Conservation (phyloP, 192 early-diverging fungal genomes). For the Gonapodya sp. region DNA sequence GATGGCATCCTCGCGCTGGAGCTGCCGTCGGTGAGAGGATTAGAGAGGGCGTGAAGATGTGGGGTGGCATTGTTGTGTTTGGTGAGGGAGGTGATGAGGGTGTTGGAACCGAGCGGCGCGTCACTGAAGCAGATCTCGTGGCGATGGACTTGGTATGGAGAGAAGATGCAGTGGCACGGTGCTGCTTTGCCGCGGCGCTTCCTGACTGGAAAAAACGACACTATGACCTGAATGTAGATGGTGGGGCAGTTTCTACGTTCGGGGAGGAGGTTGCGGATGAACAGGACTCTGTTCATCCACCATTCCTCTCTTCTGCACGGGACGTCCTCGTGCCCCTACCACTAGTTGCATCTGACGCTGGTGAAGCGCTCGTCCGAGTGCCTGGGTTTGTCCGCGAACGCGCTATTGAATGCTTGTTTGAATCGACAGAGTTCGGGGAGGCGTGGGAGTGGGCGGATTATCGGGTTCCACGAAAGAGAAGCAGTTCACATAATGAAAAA, state of each 20-base stretch:
- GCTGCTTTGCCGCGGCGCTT: neutral
- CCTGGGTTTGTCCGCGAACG: neutral
- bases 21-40: neutral
- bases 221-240: neutral
- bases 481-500: too few species aligned
- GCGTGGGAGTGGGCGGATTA: neutral
- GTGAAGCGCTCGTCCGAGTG: neutral
- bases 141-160: neutral
- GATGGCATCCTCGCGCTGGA: neutral
- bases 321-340: neutral
- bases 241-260: neutral
- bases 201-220: neutral
- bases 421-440: neutral
- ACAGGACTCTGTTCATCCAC: too few species aligned
- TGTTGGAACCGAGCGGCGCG: neutral
- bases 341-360: neutral
- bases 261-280: too few species aligned
- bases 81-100: neutral
- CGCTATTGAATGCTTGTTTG: neutral
- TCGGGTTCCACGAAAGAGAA: neutral
- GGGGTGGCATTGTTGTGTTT: neutral
- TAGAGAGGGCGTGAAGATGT: neutral
- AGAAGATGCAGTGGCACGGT: neutral
- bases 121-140: neutral
- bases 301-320: neutral